Conservation (phyloP, 306 rosid genomes). For the Sesbania bispinosa region DNA sequence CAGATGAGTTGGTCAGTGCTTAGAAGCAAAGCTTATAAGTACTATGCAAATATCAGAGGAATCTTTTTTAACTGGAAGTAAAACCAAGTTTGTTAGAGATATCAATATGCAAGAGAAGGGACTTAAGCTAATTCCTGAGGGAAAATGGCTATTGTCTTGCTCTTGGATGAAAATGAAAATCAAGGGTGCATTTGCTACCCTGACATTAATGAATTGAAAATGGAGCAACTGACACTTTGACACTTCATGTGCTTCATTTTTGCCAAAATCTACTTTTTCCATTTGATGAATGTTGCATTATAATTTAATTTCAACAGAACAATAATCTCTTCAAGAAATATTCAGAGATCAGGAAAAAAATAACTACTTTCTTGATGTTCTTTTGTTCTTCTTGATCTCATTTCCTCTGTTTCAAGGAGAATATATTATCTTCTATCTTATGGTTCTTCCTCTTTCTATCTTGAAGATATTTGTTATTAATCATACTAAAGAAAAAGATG, state of each 20-base stretch:
- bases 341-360: neutral
- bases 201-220: slow-evolving; percentile 31
- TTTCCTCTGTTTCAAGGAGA: neutral
- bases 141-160: slow-evolving; percentile 77
- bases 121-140: slow-evolving; percentile 53
- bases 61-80: slow-evolving; percentile 43
- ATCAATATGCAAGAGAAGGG: slow-evolving; percentile 53
- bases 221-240: slow-evolving; percentile 34
- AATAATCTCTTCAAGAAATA: slow-evolving; percentile 10
- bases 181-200: slow-evolving; percentile 29
- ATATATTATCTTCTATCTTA: slow-evolving; percentile 3
- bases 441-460: slow-evolving; percentile 19
- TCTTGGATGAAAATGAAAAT: slow-evolving; percentile 45
- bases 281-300: neutral
- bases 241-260: slow-evolving; percentile 35
- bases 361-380: slow-evolving; percentile 5
- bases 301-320: slow-evolving; percentile 8
- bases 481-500: neutral
- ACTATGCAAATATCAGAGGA: slow-evolving; percentile 49
- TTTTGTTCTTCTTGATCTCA: slow-evolving; percentile 2
- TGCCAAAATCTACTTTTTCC: neutral
- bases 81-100: slow-evolving; percentile 41
- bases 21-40: slow-evolving; percentile 36
- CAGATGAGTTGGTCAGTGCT: slow-evolving; percentile 48
- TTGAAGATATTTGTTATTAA: neutral